Evolutionary conservation across 345 rosid species (phyloP), one percentile per base, ranked within the genome.

Genomic region (Chamaenerion angustifolium): DNA sequence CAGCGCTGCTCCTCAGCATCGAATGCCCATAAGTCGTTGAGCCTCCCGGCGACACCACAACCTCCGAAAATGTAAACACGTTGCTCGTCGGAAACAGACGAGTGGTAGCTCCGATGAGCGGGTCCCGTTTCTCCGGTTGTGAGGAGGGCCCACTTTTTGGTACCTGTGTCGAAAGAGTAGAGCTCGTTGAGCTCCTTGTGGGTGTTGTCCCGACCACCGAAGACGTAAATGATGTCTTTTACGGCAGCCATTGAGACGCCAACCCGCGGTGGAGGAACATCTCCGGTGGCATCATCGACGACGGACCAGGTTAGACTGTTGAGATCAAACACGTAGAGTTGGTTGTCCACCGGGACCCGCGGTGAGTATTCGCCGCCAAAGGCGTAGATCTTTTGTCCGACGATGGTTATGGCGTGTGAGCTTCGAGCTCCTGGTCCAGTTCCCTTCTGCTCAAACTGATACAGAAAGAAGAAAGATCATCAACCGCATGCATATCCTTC

Each of bases 401-500:
- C 78, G 9, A 85, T 43, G 54, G 95, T 58, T 44, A 89, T 58
- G 61, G 95, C 95, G 11, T 89, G 97, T 0, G 94, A 89, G 75
- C 97, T 89, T 69, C 95, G 74, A 37, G 94, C 88, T 63, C 94
- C 97, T 14, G 94, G 94, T 43, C 94, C 84, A 1, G 63, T 54
- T 15, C 86, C 97, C 13, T 72, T 73, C 67, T 85, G 95, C 11
- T 73, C 64, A 59, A 89, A 79, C 98, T 89, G 73, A 67, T 23
- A 15, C n/a, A 43, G 46, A 11, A 43, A 21, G 12, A 0, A 31
- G 16, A 46, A 16, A 23, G 37, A 21, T 21, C n/a, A n/a, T n/a
- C n/a, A n/a, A n/a, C n/a, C n/a, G n/a, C n/a, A n/a, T n/a, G n/a
- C n/a, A n/a, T n/a, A n/a, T n/a, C n/a, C n/a, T n/a, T n/a, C n/a